These are phyloP conservation scores for Beauveria medogensis DNA, from an alignment of 2,329 filamentous ascomycete species.

Conservation along the genomic window DNA sequence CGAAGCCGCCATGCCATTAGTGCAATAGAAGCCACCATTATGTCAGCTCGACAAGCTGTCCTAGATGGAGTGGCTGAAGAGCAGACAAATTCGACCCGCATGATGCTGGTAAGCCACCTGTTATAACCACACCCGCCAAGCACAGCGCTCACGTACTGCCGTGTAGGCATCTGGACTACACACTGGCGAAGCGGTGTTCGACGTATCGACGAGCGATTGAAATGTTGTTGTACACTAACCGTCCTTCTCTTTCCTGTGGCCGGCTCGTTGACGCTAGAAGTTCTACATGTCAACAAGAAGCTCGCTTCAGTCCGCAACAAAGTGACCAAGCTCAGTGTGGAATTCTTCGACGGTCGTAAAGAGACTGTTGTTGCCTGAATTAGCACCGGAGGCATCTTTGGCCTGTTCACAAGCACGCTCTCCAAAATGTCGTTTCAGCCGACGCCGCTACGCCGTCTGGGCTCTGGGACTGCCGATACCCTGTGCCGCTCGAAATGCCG, in stretches of 20 bases:
- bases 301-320: slow-evolving; percentile 9
- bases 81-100: slow-evolving; percentile 10
- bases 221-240: slow-evolving; percentile 16
- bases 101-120: neutral
- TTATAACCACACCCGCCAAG: neutral
- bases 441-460: neutral
- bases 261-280: slow-evolving; percentile 11
- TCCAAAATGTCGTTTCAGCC: neutral
- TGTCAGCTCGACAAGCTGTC: slow-evolving; percentile 4
- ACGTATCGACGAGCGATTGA: neutral
- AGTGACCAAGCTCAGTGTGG: neutral
- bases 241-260: slow-evolving; percentile 16
- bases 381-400: slow-evolving; percentile 18
- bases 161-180: neutral
- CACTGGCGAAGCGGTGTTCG: neutral
- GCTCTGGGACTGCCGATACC: slow-evolving; percentile 2
- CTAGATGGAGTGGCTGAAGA: slow-evolving; percentile 15
- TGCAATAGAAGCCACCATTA: slow-evolving; percentile 13
- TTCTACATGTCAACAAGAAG: slow-evolving; percentile 13
- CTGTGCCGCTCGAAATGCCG: slow-evolving; percentile 1
- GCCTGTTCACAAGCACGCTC: slow-evolving; percentile 16
- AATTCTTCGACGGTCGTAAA: slow-evolving; percentile 11
- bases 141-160: neutral
- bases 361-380: slow-evolving; percentile 16
- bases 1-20: slow-evolving; percentile 15